Percentiles rank a stretch among this genome's conserved stretches.
phyloP scores from a whole-genome alignment of 345 rosid species.

The Erodium maritimum region DNA sequence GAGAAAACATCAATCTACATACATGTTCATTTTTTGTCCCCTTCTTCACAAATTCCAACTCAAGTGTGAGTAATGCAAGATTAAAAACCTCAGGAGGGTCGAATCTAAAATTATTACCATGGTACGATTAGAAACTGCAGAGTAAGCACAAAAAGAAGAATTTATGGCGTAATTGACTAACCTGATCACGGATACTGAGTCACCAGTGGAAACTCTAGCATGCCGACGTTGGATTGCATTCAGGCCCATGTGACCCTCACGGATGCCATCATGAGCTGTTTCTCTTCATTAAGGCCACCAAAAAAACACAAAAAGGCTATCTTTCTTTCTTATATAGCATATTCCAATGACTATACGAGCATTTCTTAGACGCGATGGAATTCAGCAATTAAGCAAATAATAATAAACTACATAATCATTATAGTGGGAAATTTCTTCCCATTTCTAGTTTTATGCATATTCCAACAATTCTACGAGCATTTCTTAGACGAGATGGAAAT shows the following conservation, averaged over 20 bases:
- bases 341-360: neutral
- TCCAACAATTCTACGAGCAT: no score
- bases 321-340: neutral
- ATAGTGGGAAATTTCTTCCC: neutral
- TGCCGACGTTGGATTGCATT: constrained; percentile 84
- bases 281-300: constrained; percentile 39
- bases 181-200: constrained; percentile 58
- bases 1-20: neutral
- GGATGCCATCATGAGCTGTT: constrained; percentile 66
- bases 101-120: constrained; percentile 34
- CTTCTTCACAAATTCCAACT: constrained; percentile 86
- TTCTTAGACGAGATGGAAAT: no score
- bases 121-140: neutral
- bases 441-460: neutral
- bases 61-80: constrained; percentile 66
- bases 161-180: constrained; percentile 8
- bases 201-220: constrained; percentile 81
- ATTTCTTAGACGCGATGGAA: neutral
- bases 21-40: constrained; percentile 88
- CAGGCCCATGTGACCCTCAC: constrained; percentile 49
- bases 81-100: constrained; percentile 66
- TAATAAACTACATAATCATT: neutral
- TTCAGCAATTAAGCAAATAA: neutral
- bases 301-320: constrained; percentile 2
- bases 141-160: neutral